Base-by-base conservation (phyloP, 2,329 filamentous ascomycete genomes). In the Herpotrichia juniperi region DNA sequence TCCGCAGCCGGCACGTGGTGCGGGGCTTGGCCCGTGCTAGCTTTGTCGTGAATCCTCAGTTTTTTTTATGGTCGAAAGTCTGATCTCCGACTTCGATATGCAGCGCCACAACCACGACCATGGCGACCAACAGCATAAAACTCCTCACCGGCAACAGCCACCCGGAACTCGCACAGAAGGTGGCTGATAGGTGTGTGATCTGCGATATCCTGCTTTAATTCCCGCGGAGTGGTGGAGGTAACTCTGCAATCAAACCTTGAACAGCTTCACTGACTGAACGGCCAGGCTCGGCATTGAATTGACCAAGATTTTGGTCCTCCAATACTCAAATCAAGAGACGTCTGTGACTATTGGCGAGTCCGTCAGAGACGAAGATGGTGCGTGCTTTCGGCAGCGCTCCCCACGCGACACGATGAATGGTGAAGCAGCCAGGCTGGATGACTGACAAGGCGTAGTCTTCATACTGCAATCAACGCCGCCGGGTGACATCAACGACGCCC, bases 291-390 rank as follows among this genome's bases (percentile, higher is more conserved):
- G 89, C 62, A 89, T 91, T 66, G 86, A 91, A 66, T 82, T 91
- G 64, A 87, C 88, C 57, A 90, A 90, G 78, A 90, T 89, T 42
- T 84, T 91, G 79, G 88, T 88, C 58, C 81, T 93, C 56, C 90
- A 93, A 72, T 92, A 93, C 78, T 93, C 90, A 42, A 93, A 93
- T 74, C 89, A 91, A 68, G 90, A 94, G 73, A 93, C 89, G 46
- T 91, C 88, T 63, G 92, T 97, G 51, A 96, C 92, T 17, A 96
- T 97, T 66, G 93, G 93, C 72, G 93, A 97, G 79, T 96, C 90
- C 58, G 93, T 97, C 49, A 85, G 93, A 76, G 93, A 97, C 74
- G 93, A 97, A 82, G 93, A 97, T 85, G 87, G 86, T 90, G 83
- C 66, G 67, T 58, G 37, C 42, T 30, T 28, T 14, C 17, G 19